These are phyloP conservation scores for Dioscorea zingiberensis DNA, from an alignment of 106 monocot species.

Conservation along the genomic window DNA sequence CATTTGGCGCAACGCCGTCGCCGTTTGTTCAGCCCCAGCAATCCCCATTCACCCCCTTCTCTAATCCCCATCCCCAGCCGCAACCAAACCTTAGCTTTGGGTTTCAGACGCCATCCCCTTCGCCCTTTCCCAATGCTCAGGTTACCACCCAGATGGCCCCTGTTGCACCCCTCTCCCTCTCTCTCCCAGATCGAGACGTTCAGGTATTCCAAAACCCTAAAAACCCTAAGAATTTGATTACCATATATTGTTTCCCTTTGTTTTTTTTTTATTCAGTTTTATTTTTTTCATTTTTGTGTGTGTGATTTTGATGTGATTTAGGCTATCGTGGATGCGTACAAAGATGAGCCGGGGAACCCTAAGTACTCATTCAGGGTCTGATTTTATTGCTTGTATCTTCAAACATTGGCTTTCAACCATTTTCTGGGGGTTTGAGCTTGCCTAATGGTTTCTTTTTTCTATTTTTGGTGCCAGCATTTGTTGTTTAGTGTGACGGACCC, in stretches of 20 bases:
- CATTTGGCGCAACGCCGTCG: slow-evolving; percentile 19
- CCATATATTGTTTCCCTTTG: neutral
- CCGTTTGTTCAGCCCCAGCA: slow-evolving; percentile 30
- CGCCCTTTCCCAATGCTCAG: slow-evolving; percentile 38
- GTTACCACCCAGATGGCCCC: slow-evolving; percentile 95
- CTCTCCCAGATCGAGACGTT: slow-evolving; percentile 77
- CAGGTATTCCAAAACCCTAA: slow-evolving; percentile 26
- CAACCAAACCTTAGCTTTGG: slow-evolving; percentile 19
- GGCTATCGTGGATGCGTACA: slow-evolving; percentile 92
- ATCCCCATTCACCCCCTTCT: slow-evolving; percentile 29
- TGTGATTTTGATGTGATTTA: slow-evolving; percentile 7
- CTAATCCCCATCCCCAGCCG: slow-evolving; percentile 20
- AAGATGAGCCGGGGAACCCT: slow-evolving; percentile 75
- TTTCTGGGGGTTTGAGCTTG: neutral
- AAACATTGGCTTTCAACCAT: neutral
- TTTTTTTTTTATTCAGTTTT: neutral
- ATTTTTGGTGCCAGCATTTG: slow-evolving; percentile 55
- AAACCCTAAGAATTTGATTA: neutral
- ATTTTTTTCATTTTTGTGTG: no score
- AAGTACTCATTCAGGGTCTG: slow-evolving; percentile 84
- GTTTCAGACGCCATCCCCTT: slow-evolving; percentile 25
- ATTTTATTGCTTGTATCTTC: slow-evolving; percentile 8
- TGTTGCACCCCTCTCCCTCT: slow-evolving; percentile 60
- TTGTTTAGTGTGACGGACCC: slow-evolving; percentile 91
- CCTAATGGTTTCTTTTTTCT: neutral